Evolutionary conservation across 2,329 filamentous ascomycete genomes (phyloP).

Genomic region (Pseudogymnoascus sp.): DNA sequence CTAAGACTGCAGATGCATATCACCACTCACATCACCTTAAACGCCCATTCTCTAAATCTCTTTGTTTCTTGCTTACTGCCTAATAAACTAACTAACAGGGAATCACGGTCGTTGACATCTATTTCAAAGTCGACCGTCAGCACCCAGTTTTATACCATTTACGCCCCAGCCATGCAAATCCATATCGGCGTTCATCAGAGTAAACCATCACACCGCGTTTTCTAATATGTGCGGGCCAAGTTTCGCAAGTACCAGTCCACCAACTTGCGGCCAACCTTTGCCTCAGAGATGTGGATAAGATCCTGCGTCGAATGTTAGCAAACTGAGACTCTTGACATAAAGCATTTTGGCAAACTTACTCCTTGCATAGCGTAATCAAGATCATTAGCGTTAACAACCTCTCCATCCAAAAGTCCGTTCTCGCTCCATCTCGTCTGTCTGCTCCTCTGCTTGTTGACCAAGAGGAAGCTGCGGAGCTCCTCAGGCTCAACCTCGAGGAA

Average conservation of each 20-base stretch:
- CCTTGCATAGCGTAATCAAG: constrained; percentile 96
- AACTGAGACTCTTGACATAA: not conserved
- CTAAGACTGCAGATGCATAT: not conserved
- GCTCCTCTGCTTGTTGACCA: constrained; percentile 98
- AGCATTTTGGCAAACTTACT: constrained; percentile 46
- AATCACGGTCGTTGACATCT: constrained; percentile 7
- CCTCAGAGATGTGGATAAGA: constrained; percentile 96
- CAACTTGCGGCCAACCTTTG: constrained; percentile 93
- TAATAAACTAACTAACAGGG: constrained; percentile 10
- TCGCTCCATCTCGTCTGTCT: constrained; percentile 93
- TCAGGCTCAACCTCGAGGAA: constrained; percentile 98
- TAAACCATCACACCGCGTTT: constrained; percentile 4
- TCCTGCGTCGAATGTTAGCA: constrained; percentile 48
- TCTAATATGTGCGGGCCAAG: constrained; percentile 84
- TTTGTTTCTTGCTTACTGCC: constrained; percentile 9
- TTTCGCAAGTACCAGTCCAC: constrained; percentile 99
- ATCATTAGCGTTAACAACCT: constrained; percentile 87
- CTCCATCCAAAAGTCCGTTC: constrained; percentile 82
- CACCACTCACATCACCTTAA: not conserved
- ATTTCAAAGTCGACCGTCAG: constrained; percentile 10
- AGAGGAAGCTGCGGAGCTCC: constrained; percentile 83
- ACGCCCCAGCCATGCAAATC: constrained; percentile 11
- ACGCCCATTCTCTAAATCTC: not conserved
- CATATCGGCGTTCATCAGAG: constrained; percentile 7
- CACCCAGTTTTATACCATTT: constrained; percentile 10